A percentile compares a stretch with the other conserved stretches of the same genome.
Conservation (phyloP, 148 eudicot species). For the Chenopodium quinoa region DNA sequence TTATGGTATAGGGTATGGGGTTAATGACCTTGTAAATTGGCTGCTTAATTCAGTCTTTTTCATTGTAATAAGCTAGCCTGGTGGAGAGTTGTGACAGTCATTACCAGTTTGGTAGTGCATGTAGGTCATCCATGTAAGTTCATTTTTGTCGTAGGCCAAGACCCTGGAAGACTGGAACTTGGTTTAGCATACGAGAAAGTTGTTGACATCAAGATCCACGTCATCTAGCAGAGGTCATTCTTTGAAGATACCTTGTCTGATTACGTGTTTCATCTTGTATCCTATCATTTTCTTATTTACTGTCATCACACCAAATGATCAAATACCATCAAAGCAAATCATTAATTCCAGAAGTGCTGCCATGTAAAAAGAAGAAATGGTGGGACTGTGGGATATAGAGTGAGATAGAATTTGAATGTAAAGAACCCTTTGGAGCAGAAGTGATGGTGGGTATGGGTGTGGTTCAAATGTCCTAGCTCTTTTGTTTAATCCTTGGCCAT, state of each 20-base stretch:
- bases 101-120: too few relatives aligned
- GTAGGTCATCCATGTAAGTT: not conserved
- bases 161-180: not conserved
- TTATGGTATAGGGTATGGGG: too few relatives aligned
- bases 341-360: not conserved
- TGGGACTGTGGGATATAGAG: not conserved
- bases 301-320: not conserved
- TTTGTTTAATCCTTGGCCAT: not conserved
- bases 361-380: not conserved
- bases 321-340: not conserved
- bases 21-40: not conserved
- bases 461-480: not conserved
- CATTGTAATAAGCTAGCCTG: not conserved
- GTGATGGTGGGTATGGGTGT: not conserved
- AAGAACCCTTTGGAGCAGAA: not conserved
- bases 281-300: not conserved
- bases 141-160: not conserved
- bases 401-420: not conserved
- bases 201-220: not conserved
- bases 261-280: not conserved
- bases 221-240: not conserved
- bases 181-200: not conserved
- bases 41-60: not conserved
- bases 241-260: not conserved
- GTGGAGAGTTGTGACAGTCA: not conserved